A percentile compares a stretch with the other conserved stretches of the same genome.
Evolutionary conservation across 257 asterid genomes (phyloP).

Genomic region (Salvia miltiorrhiza): DNA sequence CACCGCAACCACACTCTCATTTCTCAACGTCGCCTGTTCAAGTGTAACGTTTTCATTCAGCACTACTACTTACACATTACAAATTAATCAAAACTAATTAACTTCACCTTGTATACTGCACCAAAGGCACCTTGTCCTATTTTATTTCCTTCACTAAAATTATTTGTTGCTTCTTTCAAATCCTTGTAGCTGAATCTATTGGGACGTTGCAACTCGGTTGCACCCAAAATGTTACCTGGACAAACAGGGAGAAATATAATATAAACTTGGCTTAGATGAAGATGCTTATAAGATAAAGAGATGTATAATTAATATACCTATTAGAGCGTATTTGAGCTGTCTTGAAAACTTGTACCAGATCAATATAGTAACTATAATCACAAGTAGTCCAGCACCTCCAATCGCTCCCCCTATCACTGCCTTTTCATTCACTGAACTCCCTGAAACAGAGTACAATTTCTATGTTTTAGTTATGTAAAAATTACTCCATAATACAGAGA

Average conservation of each 20-base stretch:
- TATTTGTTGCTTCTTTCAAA: conserved; percentile 57
- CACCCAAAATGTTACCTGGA: conserved; percentile 56
- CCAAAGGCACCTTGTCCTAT: conserved; percentile 85
- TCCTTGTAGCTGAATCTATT: conserved; percentile 51
- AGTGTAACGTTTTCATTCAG: not conserved
- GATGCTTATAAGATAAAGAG: too few species aligned
- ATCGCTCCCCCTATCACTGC: conserved; percentile 63
- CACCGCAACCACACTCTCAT: conserved; percentile 63
- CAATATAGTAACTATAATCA: conserved; percentile 36
- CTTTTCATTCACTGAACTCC: conserved; percentile 42
- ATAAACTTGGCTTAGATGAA: too few species aligned
- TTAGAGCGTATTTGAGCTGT: conserved; percentile 28
- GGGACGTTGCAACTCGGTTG: conserved; percentile 75
- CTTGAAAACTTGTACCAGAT: conserved; percentile 48
- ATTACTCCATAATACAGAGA: too few species aligned
- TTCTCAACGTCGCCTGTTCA: conserved; percentile 60
- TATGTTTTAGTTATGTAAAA: too few species aligned
- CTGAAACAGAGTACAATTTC: conserved; percentile 20
- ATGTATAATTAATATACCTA: conserved; percentile 30
- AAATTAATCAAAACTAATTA: too few species aligned
- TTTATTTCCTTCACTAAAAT: conserved; percentile 59
- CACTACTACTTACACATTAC: too few species aligned
- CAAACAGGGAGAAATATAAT: too few species aligned
- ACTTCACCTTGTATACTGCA: conserved; percentile 48
- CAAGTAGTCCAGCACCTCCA: conserved; percentile 55